Evolutionary conservation across 169 alveolate species (phyloP).

Genomic region (Neospora caninum): DNA sequence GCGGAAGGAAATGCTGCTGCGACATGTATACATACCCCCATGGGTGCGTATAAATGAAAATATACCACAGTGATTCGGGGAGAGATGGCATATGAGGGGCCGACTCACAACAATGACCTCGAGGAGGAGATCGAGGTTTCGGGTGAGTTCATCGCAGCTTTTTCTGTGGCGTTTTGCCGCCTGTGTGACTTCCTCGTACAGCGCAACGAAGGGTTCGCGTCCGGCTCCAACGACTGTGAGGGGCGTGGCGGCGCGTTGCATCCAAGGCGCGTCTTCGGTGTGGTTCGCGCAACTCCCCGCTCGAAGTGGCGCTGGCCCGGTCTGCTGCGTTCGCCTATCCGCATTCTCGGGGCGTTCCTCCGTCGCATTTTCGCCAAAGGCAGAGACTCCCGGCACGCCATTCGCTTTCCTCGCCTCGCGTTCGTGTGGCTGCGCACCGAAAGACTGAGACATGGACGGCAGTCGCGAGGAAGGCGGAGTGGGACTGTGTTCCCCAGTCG

Average conservation of each 20-base stretch:
- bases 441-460: background rate
- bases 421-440: too few relatives aligned
- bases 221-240: background rate
- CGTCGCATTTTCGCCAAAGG: too few relatives aligned
- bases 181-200: slow-evolving; percentile 33
- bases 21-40: too few relatives aligned
- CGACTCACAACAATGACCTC: slow-evolving; percentile 13
- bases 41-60: too few relatives aligned
- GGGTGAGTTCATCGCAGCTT: slow-evolving; percentile 23
- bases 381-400: too few relatives aligned
- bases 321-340: too few relatives aligned
- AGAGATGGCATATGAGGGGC: background rate
- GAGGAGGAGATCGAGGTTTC: slow-evolving; percentile 18
- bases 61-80: background rate
- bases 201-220: slow-evolving; percentile 2
- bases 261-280: background rate
- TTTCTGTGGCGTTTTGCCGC: slow-evolving; percentile 20
- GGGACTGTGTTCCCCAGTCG: background rate
- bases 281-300: background rate
- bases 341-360: too few relatives aligned
- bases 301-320: too few relatives aligned
- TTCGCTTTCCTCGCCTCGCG: too few relatives aligned
- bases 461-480: background rate
- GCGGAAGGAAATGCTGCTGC: too few relatives aligned
- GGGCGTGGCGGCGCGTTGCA: background rate